Base-by-base conservation (phyloP, 345 rosid species). In the Turritis glabra region DNA sequence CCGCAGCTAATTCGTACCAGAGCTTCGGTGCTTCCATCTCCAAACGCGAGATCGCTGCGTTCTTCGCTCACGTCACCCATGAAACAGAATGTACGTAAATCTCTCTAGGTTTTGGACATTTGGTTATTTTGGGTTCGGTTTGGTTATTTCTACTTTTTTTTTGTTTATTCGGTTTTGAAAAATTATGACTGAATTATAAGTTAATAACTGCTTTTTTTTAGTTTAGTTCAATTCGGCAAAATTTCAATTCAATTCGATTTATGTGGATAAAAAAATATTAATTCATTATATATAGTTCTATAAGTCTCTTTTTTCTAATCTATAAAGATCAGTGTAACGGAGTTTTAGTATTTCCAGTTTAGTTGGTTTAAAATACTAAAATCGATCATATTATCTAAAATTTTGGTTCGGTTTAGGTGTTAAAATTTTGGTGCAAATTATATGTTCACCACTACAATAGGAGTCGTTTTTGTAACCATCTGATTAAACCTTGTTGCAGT, bases 41-140 rank as follows among this genome's bases (percentile, higher is more conserved):
- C 4, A 87, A 78, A 71, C 87, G 97, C 14, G 92, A 89, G 70
- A 86, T 91, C 17, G 97, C 97, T 11, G 93, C 90, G 5, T 88
- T 86, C 79, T 92, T 92, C 37, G 96, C 93, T 5, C 96, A 92
- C 48, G 85, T 80, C 65, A 89, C 96, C 0, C 96, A 87, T 25
- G 93, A 89, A 65, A 92, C 96, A 78, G 85, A 80, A 19, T 69
- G 59, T 65, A 56, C 33, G 48, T 52, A 41, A 18, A 50, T 29
- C 35, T 73, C 61, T 38, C 12, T 8, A 19, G 19, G 5, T 17
- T 35, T 6, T 43, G 1, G 3, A 5, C 12, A 17, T 35, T 66
- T 13, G 1, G 21, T 48, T 51, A 52, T 67, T 25, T 12, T 0
- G 7, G 7, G 26, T 21, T 48, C 18, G 22, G n/a, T n/a, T n/a